Base-by-base conservation (phyloP, 2,329 filamentous ascomycete genomes). In the Fusarium chaquense region DNA sequence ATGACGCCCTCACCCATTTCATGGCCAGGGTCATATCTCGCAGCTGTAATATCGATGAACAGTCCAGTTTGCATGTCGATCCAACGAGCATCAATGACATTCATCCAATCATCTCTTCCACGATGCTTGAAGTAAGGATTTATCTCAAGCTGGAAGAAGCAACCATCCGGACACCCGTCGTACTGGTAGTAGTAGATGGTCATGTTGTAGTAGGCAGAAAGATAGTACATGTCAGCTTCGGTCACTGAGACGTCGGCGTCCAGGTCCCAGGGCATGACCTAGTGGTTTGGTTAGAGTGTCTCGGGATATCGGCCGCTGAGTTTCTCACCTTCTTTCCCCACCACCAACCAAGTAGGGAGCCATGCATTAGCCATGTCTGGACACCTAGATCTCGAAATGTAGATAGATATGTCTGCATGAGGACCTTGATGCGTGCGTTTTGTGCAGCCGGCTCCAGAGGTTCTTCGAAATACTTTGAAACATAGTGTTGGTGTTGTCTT, bases 261-360 rank as follows among this genome's bases (percentile, higher is more conserved):
- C 78, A 88, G 88, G 76, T 94, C 91, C 91, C 91, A 93, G 1
- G 91, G 91, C 77, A 94, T 86, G 67, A 91, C 85, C 85, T 90
- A 72, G 47, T 55, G 20, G 4, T 26, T 43, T 33, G 24, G 58
- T 67, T 50, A 65, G 61, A 53, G 24, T 11, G 64, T 57, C 38
- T 8, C 26, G 44, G 3, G 16, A 16, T 11, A 3, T 44, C 8
- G 18, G 53, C 30, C 18, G 22, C 33, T 50, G 47, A 35, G 16
- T 45, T 32, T 66, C 72, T 75, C 76, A 80, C 81, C 76, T 81
- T 82, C 49, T 83, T 83, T 72, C 93, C 93, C 92, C 92, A 95
- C 91, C 92, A 95, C 93, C 93, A 96, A 9, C 92, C 93, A 33
- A 96, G 82, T 32, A 95, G 81, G n/a, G 91, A 91, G n/a, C 92